Percentiles rank a stretch among this genome's conserved stretches.
These are phyloP conservation scores for Coniochaeta ligniaria DNA, from an alignment of 2,329 filamentous ascomycete genomes.

Conservation along the genomic window DNA sequence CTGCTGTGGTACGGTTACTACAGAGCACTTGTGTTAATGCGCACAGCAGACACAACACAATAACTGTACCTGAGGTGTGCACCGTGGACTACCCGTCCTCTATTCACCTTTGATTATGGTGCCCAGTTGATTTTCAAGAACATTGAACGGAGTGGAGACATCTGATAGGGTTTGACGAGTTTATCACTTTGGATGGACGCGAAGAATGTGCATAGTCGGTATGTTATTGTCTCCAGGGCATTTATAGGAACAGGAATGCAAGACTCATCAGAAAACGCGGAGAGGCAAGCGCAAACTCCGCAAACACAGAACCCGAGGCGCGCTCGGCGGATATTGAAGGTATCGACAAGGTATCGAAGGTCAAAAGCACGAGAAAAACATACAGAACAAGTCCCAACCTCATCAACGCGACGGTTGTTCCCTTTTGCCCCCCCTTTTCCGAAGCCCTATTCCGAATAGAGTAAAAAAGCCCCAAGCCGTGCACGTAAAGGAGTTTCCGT, in stretches of 20 bases:
- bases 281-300: slow-evolving; percentile 7
- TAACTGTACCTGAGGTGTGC: background rate
- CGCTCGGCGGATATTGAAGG: background rate
- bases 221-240: slow-evolving; percentile 7
- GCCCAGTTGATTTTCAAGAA: background rate
- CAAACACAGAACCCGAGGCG: slow-evolving; percentile 1
- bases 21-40: background rate
- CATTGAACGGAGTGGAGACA: background rate
- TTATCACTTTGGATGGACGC: background rate
- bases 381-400: background rate
- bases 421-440: background rate
- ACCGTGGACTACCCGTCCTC: no score
- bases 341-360: background rate
- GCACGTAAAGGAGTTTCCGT: background rate
- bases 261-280: slow-evolving; percentile 4
- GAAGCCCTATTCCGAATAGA: background rate
- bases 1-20: background rate
- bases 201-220: slow-evolving; percentile 8
- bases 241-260: slow-evolving; percentile 8
- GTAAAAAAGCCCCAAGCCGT: background rate
- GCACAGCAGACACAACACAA: background rate
- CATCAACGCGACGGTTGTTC: background rate
- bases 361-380: background rate
- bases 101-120: no score
- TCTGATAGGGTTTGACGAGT: no score